A percentile compares a stretch with the other conserved stretches of the same genome.
These are phyloP conservation scores for Ceratobasidium sp. DNA, from an alignment of 1,284 basidiomycete species.

Conservation along the genomic window DNA sequence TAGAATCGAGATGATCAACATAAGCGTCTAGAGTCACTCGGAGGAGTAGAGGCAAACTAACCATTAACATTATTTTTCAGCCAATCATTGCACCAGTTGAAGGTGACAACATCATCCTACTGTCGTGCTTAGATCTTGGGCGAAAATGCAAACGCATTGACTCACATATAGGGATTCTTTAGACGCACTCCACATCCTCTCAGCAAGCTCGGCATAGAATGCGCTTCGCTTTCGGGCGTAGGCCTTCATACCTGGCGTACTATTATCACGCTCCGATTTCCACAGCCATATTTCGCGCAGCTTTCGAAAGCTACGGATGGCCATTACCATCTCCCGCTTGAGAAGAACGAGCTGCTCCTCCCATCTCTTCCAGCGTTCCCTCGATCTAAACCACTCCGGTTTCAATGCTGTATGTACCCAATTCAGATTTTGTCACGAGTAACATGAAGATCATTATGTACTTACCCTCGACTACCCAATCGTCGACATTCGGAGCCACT, in stretches of 20 bases:
- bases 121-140: too few species aligned
- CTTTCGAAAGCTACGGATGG: background rate
- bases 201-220: background rate
- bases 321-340: slow-evolving; percentile 36
- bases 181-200: background rate
- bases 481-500: background rate
- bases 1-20: too few species aligned
- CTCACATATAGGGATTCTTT: background rate
- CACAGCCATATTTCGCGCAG: background rate
- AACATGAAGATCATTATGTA: too few species aligned
- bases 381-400: slow-evolving; percentile 19
- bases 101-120: background rate
- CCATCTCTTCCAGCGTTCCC: slow-evolving; percentile 17
- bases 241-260: background rate
- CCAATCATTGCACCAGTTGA: slow-evolving; percentile 3
- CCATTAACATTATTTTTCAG: slow-evolving; percentile 1
- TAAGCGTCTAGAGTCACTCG: too few species aligned
- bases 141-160: too few species aligned
- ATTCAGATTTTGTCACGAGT: too few species aligned
- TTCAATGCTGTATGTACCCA: too few species aligned
- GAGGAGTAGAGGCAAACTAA: too few species aligned
- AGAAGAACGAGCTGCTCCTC: slow-evolving; percentile 21
- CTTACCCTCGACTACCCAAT: slow-evolving; percentile 21
- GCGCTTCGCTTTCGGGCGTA: background rate
- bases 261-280: background rate